phyloP scores from a whole-genome alignment of 2,329 filamentous ascomycete species.

The Cladosporium oxysporum region DNA sequence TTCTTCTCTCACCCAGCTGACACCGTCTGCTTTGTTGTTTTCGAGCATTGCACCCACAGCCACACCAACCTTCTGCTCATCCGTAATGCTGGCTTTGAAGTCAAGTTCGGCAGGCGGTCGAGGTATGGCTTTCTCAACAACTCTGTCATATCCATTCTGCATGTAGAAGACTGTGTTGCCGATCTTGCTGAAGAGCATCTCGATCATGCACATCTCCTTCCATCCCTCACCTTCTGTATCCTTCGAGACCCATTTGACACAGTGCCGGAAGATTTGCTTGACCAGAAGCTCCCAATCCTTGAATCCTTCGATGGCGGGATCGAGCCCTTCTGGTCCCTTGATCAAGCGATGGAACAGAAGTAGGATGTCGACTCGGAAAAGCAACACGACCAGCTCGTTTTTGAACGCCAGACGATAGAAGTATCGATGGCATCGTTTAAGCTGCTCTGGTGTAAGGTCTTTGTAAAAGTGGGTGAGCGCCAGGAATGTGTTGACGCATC shows the following conservation, averaged over 20 bases:
- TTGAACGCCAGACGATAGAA: constrained; percentile 95
- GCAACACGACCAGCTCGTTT: constrained; percentile 82
- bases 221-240: constrained; percentile 60
- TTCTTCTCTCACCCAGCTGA: constrained; percentile 80
- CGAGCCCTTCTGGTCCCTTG: constrained; percentile 78
- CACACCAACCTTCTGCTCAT: constrained; percentile 69
- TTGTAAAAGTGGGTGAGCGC: constrained; percentile 76
- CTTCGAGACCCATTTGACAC: constrained; percentile 70
- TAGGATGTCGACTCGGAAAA: constrained; percentile 90
- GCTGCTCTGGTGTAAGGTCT: constrained; percentile 75
- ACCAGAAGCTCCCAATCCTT: constrained; percentile 91
- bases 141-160: constrained; percentile 86
- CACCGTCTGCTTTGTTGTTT: constrained; percentile 71
- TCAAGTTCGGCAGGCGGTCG: constrained; percentile 79
- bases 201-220: constrained; percentile 75
- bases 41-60: constrained; percentile 78
- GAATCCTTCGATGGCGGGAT: constrained; percentile 64
- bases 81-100: constrained; percentile 70
- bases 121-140: constrained; percentile 64
- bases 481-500: constrained; percentile 85
- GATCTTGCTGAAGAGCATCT: constrained; percentile 94
- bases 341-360: constrained; percentile 87
- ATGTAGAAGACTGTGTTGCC: constrained; percentile 80
- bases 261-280: constrained; percentile 78
- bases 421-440: constrained; percentile 91